Base-by-base conservation (phyloP, 805 yeast species). In the Cyberlindnera meyerae region DNA sequence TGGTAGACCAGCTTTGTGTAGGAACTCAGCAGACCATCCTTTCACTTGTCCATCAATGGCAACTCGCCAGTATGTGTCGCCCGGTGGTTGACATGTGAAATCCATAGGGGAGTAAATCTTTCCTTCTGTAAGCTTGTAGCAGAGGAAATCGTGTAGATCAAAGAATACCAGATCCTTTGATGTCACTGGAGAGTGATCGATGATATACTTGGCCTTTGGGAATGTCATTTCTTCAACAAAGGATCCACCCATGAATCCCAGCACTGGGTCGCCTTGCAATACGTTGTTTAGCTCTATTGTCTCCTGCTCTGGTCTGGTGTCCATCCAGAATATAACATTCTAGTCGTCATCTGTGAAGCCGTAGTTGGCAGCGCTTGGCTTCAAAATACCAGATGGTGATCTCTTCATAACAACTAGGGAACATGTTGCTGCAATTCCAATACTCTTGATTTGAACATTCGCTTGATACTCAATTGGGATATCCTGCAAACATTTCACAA, bases 261-360 rank as follows among this genome's bases (percentile, higher is more conserved):
- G 44, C 7, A 48, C 42, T 7, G 39, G 32, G 6, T 50, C 54
- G 6, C 51, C 50, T 8, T 33, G 24, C 8, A 46, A 17, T 1
- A 3, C 17, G 1, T 18, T 14, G 12, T 46, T 44, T 20, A 65
- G 48, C 9, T 24, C 36, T 18, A 37, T 27, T 27, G 69, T 64
- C 41, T 73, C 67, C 2, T 48, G 27, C 3, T 39, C 46, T 2
- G 77, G 60, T 18, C 75, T 57, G 14, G 65, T 59, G 47, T 77
- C 82, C 82, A 77, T 77, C 82, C 83, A 77, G 33, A 77, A 62
- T 5, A 77, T 59, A 4, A 76, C 62, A 44, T 73, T 72, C 24
- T 65, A 62, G 6, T 47, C 47, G 5, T 30, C 40, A 24, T 47
- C 47, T 2, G 37, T 29, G 27, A 38, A 35, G 8, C 49, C 54